Conservation (phyloP, 2,329 filamentous ascomycete species). For the Fusarium sp. region DNA sequence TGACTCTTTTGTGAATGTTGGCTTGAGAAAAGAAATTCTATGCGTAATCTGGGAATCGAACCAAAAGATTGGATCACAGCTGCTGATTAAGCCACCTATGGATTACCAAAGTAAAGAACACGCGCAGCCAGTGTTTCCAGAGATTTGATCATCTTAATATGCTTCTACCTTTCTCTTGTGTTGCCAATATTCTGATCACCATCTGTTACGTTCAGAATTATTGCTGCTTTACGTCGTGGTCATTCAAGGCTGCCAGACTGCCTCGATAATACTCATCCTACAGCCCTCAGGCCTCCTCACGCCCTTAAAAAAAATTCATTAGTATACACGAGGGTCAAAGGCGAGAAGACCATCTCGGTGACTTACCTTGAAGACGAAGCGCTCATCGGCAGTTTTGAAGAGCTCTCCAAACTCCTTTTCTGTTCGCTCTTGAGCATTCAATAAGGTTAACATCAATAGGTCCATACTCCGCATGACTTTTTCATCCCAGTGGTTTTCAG, state of each 20-base stretch:
- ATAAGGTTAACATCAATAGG: conserved; percentile 63
- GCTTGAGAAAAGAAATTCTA: too few species aligned
- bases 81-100: too few species aligned
- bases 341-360: accelerated
- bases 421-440: conserved; percentile 65
- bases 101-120: too few species aligned
- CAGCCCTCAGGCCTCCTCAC: conserved; percentile 57
- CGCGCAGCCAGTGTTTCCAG: too few species aligned
- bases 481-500: conserved; percentile 60
- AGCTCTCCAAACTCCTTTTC: conserved; percentile 60
- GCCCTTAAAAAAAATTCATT: conserved; percentile 47
- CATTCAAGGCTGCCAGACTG: conserved; percentile 58
- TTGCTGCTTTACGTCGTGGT: not conserved
- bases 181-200: not conserved
- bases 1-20: too few species aligned
- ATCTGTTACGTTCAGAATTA: not conserved
- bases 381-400: conserved; percentile 57
- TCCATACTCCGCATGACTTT: conserved; percentile 64
- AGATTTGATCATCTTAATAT: too few species aligned
- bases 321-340: not conserved
- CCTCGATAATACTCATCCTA: conserved; percentile 63
- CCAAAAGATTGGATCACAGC: too few species aligned
- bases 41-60: too few species aligned
- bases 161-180: not conserved
- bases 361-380: conserved; percentile 59